Percentiles rank a stretch among this genome's conserved stretches.
phyloP scores from a whole-genome alignment of 805 yeast genomes.

The Kockiozyma suomiensis region DNA sequence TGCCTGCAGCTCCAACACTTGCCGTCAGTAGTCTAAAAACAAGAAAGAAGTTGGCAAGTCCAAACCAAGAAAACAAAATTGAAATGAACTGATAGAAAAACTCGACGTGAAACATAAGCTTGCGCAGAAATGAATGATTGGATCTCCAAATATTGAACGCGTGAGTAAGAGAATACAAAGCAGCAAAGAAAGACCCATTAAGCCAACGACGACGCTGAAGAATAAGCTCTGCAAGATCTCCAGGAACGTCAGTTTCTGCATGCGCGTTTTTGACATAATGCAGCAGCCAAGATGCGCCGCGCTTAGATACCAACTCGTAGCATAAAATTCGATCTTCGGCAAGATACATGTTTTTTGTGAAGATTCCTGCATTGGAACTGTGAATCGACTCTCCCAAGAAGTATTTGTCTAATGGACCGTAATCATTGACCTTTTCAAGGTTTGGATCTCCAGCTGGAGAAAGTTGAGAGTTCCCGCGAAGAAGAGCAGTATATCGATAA shows the following conservation, averaged over 20 bases:
- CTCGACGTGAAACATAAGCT: constrained; percentile 79
- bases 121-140: constrained; percentile 78
- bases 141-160: constrained; percentile 88
- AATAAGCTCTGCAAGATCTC: constrained; percentile 65
- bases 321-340: constrained; percentile 97
- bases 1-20: constrained; percentile 55
- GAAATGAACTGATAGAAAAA: constrained; percentile 84
- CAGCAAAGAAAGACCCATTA: constrained; percentile 97
- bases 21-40: constrained; percentile 94
- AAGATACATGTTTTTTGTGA: constrained; percentile 92
- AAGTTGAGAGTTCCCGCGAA: not conserved
- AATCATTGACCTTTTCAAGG: constrained; percentile 55
- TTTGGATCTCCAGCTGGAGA: not conserved
- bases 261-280: constrained; percentile 83
- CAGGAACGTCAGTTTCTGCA: constrained; percentile 97
- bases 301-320: constrained; percentile 91
- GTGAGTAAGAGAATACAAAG: constrained; percentile 82
- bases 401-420: constrained; percentile 83
- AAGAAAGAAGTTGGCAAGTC: constrained; percentile 86
- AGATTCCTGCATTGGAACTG: constrained; percentile 71
- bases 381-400: constrained; percentile 87
- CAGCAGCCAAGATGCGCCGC: constrained; percentile 69
- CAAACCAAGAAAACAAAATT: constrained; percentile 85
- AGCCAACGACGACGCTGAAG: constrained; percentile 98
- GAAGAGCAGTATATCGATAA: constrained; percentile 72